These are phyloP conservation scores for Ceriops decandra DNA, from an alignment of 345 rosid genomes.

Conservation along the genomic window DNA sequence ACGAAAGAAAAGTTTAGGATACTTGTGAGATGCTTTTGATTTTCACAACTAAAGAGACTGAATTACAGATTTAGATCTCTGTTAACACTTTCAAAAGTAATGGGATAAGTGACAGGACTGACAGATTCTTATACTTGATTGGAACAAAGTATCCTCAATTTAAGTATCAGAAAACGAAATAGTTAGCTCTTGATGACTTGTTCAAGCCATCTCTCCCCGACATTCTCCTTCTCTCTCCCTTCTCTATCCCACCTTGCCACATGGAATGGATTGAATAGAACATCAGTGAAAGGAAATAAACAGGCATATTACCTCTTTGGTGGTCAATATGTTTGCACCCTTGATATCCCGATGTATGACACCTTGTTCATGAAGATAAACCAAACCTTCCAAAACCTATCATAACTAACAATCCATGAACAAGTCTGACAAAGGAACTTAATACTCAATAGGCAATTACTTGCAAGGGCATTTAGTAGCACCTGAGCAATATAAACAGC, in stretches of 20 bases:
- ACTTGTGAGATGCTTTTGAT: too few relatives aligned
- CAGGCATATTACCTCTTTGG: constrained; percentile 70
- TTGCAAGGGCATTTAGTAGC: constrained; percentile 25
- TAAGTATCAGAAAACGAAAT: too few relatives aligned
- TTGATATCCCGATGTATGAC: constrained; percentile 99
- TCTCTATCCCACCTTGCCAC: not conserved
- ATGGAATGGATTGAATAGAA: not conserved
- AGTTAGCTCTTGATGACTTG: too few relatives aligned
- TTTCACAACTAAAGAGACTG: too few relatives aligned
- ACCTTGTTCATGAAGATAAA: constrained; percentile 97
- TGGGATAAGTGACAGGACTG: too few relatives aligned
- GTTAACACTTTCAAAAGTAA: too few relatives aligned
- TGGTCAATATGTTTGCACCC: constrained; percentile 99
- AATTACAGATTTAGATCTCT: too few relatives aligned
- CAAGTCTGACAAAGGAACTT: constrained; percentile 8
- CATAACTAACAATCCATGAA: constrained; percentile 22
- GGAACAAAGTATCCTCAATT: too few relatives aligned
- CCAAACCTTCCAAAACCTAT: constrained; percentile 96
- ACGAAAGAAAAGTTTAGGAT: too few relatives aligned
- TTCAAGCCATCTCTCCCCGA: too few relatives aligned
- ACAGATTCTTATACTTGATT: too few relatives aligned
- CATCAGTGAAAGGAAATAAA: not conserved
- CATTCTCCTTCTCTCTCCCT: too few relatives aligned
- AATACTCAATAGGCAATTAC: constrained; percentile 13
- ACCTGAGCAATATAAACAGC: constrained; percentile 99